Evolutionary conservation across 108 stramenopile genomes (phyloP).

Genomic region (Skeletonema costatum): DNA sequence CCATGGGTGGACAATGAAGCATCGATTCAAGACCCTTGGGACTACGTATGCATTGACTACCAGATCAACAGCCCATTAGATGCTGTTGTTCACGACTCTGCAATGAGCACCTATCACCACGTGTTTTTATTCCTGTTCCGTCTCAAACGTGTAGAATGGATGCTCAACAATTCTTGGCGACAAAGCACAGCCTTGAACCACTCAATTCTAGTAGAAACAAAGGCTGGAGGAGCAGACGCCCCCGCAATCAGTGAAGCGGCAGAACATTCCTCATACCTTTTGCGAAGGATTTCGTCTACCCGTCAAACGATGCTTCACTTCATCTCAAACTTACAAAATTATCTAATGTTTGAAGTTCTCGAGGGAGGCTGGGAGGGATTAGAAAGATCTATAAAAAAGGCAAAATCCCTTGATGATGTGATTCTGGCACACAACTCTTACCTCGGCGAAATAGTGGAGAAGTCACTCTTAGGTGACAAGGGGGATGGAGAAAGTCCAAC

Average conservation of each 20-base stretch:
- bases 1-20: conserved; percentile 55
- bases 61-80: conserved; percentile 83
- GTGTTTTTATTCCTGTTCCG: conserved; percentile 93
- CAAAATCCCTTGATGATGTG: conserved; percentile 87
- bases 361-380: conserved; percentile 93
- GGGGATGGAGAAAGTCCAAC: conserved; percentile 24
- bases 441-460: conserved; percentile 78
- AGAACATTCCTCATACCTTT: conserved; percentile 61
- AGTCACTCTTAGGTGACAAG: conserved; percentile 66
- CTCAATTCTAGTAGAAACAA: conserved; percentile 59
- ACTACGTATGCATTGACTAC: conserved; percentile 93
- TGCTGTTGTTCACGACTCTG: conserved; percentile 79
- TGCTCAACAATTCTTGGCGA: conserved; percentile 93
- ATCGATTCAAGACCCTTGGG: conserved; percentile 82
- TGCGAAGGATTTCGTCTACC: conserved; percentile 90
- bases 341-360: conserved; percentile 98
- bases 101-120: conserved; percentile 75
- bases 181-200: conserved; percentile 89
- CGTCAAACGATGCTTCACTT: conserved; percentile 97
- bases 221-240: conserved; percentile 48
- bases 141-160: conserved; percentile 93
- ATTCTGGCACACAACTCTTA: conserved; percentile 92
- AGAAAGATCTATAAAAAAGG: conserved; percentile 59
- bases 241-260: conserved; percentile 47
- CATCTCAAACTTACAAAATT: conserved; percentile 93